phyloP scores from a whole-genome alignment of 176 grass and related monocot genomes.

The Saccharum officinarum region DNA sequence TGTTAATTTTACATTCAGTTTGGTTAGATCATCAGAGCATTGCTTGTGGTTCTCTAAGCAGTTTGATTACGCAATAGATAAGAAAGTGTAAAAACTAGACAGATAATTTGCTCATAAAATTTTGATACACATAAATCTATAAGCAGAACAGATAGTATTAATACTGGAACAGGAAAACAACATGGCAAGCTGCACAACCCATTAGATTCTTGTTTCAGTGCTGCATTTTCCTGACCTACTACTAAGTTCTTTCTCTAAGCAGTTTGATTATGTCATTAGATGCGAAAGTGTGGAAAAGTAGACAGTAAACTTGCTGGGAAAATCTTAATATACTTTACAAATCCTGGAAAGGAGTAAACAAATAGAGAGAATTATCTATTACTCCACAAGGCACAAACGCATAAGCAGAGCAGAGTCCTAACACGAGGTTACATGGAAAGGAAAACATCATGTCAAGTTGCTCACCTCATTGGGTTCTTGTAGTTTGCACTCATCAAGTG shows the following conservation, averaged over 20 bases:
- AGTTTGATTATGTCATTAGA: background rate
- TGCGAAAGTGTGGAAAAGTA: background rate
- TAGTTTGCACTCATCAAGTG: background rate
- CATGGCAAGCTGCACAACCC: background rate
- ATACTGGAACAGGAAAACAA: too few species aligned
- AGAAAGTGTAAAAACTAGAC: background rate
- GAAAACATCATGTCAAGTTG: background rate
- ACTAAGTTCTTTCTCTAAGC: background rate
- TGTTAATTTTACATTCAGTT: background rate
- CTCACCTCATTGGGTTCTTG: constrained; percentile 27
- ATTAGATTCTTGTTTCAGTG: background rate
- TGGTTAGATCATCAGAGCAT: background rate
- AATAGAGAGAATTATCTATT: too few species aligned
- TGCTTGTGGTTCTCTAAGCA: background rate
- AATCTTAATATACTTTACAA: background rate
- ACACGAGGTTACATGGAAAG: background rate
- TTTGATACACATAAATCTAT: background rate
- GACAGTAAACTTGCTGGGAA: background rate
- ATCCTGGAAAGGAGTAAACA: background rate
- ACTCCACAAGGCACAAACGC: background rate
- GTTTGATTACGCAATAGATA: background rate
- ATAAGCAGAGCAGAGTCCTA: background rate
- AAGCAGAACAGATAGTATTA: too few species aligned
- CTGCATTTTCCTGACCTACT: background rate
- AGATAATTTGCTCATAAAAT: background rate